Base-by-base conservation (phyloP, 148 eudicot genomes). In the Hydrangea macrophylla region DNA sequence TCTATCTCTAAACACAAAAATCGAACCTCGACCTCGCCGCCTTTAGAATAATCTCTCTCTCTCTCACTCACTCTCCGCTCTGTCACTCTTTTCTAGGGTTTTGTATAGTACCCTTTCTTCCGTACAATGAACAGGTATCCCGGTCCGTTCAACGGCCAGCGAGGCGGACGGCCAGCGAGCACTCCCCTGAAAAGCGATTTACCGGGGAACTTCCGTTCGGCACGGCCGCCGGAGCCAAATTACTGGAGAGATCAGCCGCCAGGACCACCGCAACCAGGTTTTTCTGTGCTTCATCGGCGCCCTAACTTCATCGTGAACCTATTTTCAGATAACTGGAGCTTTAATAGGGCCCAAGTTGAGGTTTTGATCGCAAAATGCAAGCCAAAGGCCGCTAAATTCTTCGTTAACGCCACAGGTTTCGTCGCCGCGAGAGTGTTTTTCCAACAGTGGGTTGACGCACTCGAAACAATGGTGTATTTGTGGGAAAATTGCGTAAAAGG, bases 381-480 rank as follows among this genome's bases (percentile, higher is more conserved):
- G 15, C 35, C 28, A 7, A 33, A 24, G 23, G 82, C 86, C 0
- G 75, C 72, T 30, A 42, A 33, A 2, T 39, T 48, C 39, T 7
- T 24, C 32, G 69, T 75, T 20, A 18, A 45, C 1, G 36, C 40
- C 7, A 9, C 30, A 8, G 75, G 74, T 1, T 1, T 28, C 0
- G 27, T 39, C 22, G 64, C 44, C 12, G 83, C 40, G 1, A 76
- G 71, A 6, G 45, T 84, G 7, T 73, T 26, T 33, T 89, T 60
- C 58, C 35, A 51, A 58, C 72, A 83, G 71, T 89, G 96, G 96
- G 58, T 13, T 1, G 68, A 50, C 45, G 86, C 86, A 1, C 62
- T 75, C 0, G 76, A 79, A 8, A 57, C 83, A 0, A 40, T 83
- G 27, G 86, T 79, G 15, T 15, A 59, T 28, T 40, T 89, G 5